Percentiles rank a stretch among this genome's conserved stretches.
These are phyloP conservation scores for Xylaria longipes DNA, from an alignment of 495 filamentous ascomycete genomes.

Conservation along the genomic window DNA sequence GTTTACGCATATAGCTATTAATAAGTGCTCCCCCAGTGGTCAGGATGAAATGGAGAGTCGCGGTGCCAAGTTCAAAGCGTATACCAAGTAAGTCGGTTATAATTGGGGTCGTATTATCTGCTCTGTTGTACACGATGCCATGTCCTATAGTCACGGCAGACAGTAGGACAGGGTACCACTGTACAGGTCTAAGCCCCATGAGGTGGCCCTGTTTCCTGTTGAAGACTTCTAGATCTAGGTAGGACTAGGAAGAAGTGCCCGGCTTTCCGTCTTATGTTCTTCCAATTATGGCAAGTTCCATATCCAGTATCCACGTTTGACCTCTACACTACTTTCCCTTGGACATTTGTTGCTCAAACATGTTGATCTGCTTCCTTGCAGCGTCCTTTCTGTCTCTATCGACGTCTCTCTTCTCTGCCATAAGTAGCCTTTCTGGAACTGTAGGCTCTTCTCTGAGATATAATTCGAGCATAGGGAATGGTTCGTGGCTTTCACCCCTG, in stretches of 20 bases:
- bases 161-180: not conserved
- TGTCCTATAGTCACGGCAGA: not conserved
- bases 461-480: conserved; percentile 5
- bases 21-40: not conserved
- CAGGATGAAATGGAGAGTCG: not conserved
- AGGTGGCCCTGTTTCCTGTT: not conserved
- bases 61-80: not conserved
- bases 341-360: not conserved
- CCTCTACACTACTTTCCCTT: not conserved
- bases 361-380: not conserved
- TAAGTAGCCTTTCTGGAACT: not conserved
- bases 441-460: conserved; percentile 9
- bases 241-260: not conserved
- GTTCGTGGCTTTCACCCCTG: not conserved
- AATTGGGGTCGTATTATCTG: not conserved
- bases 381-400: not conserved
- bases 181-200: not conserved
- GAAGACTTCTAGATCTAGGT: not conserved
- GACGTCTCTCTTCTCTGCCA: not conserved
- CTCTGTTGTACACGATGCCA: not conserved
- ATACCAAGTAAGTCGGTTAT: not conserved
- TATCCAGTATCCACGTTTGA: not conserved
- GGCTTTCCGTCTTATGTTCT: not conserved
- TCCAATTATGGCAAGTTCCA: not conserved
- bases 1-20: not conserved